These are phyloP conservation scores for Flaveria robusta DNA, from an alignment of 129 eudicot species.

Conservation along the genomic window DNA sequence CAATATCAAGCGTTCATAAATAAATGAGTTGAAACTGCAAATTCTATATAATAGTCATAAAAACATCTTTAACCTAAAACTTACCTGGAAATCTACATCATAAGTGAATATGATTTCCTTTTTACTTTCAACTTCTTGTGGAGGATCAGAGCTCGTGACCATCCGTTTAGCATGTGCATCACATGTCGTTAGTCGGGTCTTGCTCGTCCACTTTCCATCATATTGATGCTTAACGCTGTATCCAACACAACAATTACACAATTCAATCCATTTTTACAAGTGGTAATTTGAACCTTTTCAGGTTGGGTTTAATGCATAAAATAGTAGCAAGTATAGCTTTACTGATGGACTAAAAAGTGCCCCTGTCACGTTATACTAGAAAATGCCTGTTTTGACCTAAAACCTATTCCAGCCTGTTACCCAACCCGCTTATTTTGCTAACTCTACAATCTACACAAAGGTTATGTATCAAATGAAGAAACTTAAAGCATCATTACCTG, in stretches of 20 bases:
- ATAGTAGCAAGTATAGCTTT: not conserved
- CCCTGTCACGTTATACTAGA: not conserved
- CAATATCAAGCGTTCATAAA: not conserved
- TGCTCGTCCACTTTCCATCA: constrained; percentile 53
- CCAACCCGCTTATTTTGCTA: not conserved
- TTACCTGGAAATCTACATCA: constrained; percentile 64
- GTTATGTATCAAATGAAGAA: not conserved
- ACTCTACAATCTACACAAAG: not conserved
- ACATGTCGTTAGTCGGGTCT: constrained; percentile 59
- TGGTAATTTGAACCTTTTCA: not conserved
- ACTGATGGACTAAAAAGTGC: not conserved
- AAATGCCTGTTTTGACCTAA: not conserved
- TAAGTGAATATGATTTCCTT: constrained; percentile 66
- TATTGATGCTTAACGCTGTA: constrained; percentile 65
- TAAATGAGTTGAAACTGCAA: not conserved
- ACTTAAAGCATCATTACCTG: constrained; percentile 43
- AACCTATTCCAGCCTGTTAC: not conserved
- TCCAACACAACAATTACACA: constrained; percentile 18
- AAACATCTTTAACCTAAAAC: constrained; percentile 3
- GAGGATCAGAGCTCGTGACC: constrained; percentile 55
- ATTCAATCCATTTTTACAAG: not conserved
- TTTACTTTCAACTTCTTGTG: constrained; percentile 69
- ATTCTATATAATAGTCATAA: not conserved
- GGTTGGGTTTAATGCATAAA: not conserved
- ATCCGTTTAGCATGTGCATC: constrained; percentile 67